phyloP scores from a whole-genome alignment of 495 filamentous ascomycete genomes.

The Neurospora tetraspora region DNA sequence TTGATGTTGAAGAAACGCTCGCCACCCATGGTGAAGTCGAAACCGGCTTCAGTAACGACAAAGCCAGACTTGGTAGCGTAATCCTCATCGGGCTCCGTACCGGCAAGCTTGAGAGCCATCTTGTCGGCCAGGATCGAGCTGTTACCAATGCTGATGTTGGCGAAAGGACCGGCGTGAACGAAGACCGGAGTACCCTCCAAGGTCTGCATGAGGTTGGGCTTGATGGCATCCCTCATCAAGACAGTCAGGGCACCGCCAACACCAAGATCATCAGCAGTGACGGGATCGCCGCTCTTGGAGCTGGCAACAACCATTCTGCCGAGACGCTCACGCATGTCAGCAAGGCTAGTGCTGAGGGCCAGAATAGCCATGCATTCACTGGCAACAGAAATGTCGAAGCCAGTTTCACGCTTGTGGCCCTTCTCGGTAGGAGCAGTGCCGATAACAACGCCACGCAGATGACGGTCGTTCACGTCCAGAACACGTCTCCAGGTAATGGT shows the following conservation, averaged over 20 bases:
- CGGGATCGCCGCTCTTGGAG: constrained; percentile 73
- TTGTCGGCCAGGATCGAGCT: constrained; percentile 92
- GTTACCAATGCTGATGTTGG: constrained; percentile 95
- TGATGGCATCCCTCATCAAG: constrained; percentile 95
- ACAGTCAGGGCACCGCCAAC: constrained; percentile 86
- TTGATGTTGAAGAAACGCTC: constrained; percentile 99
- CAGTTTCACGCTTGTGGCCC: constrained; percentile 70
- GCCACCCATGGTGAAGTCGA: constrained; percentile 99
- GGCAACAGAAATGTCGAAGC: constrained; percentile 95
- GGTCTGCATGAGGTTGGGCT: constrained; percentile 98
- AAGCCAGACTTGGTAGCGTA: constrained; percentile 78
- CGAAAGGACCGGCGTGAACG: constrained; percentile 94
- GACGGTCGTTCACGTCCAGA: constrained; percentile 92
- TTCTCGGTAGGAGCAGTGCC: constrained; percentile 86
- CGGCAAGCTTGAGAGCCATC: constrained; percentile 88
- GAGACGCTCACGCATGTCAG: constrained; percentile 87
- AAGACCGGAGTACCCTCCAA: constrained; percentile 95
- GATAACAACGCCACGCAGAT: constrained; percentile 78
- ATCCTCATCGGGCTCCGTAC: constrained; percentile 91
- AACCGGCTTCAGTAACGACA: constrained; percentile 95
- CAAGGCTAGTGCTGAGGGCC: constrained; percentile 77
- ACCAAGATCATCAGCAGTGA: constrained; percentile 93
- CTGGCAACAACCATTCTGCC: constrained; percentile 95
- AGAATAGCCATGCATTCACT: constrained; percentile 98
- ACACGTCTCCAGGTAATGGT: constrained; percentile 97